Evolutionary conservation across 2,329 filamentous ascomycete species (phyloP), one percentile per base, ranked within the genome.

Genomic region (Aspergillus caelatus): DNA sequence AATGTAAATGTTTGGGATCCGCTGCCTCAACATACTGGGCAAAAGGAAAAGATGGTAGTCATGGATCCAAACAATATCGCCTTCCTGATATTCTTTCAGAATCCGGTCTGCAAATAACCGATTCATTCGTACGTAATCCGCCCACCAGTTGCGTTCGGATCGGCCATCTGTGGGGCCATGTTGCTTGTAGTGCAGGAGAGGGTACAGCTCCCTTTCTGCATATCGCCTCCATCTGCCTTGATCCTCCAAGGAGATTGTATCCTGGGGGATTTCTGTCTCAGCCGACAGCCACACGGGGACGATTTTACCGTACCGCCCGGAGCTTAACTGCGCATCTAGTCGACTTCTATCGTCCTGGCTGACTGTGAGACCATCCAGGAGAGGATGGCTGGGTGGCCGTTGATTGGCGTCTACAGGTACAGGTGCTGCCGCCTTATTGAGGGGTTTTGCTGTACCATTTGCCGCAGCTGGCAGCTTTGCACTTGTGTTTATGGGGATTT

Each of bases 171-270:
- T 92, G 1, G 94, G 93, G 76, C 94, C 92, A 74, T 96, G 92
- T 74, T 95, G 92, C 80, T 96, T 96, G 84, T 98, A 98, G 79
- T 98, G 94, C 76, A 97, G 93, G 11, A 97, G 85, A 1, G 92
- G 93, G 80, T 96, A 97, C 32, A 98, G 84, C 71, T 97, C 92
- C 74, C 94, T 89, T 80, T 97, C 93, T 19, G 94, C 93, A 78
- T 95, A 98, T 46, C 91, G 87, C 67, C 93, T 87, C 94, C 95
- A 98, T 67, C 93, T 85, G 36, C 85, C 84, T 80, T 97, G 94
- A 71, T 97, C 91, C 70, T 90, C 91, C 67, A 98, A 83, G 43
- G 86, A 82, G 58, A 94, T 86, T 45, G 82, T 81, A 41, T 92
- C 91, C 41, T 91, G 85, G 0, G 87, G 84, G 8, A 86, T 85